phyloP scores from a whole-genome alignment of 2,329 filamentous ascomycete genomes.

The Macroventuria anomochaeta region DNA sequence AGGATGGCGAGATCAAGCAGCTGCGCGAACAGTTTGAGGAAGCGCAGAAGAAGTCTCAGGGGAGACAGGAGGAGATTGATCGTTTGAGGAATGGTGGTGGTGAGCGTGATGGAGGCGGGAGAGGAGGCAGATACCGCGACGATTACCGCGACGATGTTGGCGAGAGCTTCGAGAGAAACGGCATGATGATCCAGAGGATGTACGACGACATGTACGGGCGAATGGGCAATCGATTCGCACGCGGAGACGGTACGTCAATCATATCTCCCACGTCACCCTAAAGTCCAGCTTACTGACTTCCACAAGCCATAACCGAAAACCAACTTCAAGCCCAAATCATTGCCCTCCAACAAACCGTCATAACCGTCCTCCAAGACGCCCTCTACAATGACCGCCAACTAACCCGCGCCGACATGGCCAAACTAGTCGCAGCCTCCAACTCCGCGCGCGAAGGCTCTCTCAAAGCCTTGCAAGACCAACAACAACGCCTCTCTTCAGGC shows the following conservation, averaged over 20 bases:
- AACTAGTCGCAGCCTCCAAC: constrained; percentile 51
- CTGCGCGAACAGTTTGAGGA: constrained; percentile 41
- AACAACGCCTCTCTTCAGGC: constrained; percentile 37
- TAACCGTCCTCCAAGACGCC: constrained; percentile 53
- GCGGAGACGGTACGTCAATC: constrained; percentile 47
- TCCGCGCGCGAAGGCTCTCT: constrained; percentile 51
- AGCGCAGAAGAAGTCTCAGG: constrained; percentile 34
- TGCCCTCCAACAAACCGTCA: constrained; percentile 53
- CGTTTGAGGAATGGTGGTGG: constrained; percentile 25
- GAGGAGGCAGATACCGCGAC: constrained; percentile 19
- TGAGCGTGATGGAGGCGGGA: constrained; percentile 4
- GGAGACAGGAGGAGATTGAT: constrained; percentile 34
- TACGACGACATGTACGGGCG: constrained; percentile 48
- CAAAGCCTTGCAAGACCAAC: constrained; percentile 46
- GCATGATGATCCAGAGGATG: constrained; percentile 46
- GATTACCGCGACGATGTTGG: constrained; percentile 42
- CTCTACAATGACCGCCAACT: constrained; percentile 50
- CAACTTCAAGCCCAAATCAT: constrained; percentile 53
- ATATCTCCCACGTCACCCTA: neutral
- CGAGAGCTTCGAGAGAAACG: constrained; percentile 39
- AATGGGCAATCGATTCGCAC: constrained; percentile 47
- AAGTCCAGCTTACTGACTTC: constrained; percentile 6
- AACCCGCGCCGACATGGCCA: constrained; percentile 48
- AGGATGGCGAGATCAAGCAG: constrained; percentile 45
- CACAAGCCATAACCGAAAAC: constrained; percentile 50